Base-by-base conservation (phyloP, 2,329 filamentous ascomycete genomes). In the Huntiella abstrusa region DNA sequence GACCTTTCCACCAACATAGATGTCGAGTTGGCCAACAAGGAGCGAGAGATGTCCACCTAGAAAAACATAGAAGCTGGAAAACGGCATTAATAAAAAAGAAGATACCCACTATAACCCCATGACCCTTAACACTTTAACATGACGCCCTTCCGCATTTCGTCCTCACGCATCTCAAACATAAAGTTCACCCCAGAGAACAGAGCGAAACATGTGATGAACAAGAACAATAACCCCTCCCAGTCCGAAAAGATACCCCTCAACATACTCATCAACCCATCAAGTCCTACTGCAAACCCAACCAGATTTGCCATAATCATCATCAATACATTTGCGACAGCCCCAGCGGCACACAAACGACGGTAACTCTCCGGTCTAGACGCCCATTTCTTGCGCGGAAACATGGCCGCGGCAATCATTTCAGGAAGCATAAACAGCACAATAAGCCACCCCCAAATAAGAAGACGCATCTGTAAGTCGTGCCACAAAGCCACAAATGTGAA, bases 401-500 rank as follows among this genome's bases (percentile, higher is more conserved):
- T 49, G 35, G 75, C 65, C 0, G 68, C 67, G 0, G 77, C 85
- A 5, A 82, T 64, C 54, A 88, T 74, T 65, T 98, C 91, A 0
- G 91, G 91, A 5, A 95, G 60, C 60, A 98, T 84, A 62, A 98
- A 98, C 17, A 96, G 64, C 0, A 92, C 87, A 52, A 98, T 77
- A 35, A 98, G 70, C 91, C 91, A 98, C 22, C 91, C 88, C 91
- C 91, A 98, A 60, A 93, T 80, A 32, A 98, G 70, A 35, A 98
- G 68, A 7, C 81, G 75, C 28, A 96, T 72, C 62, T 93, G 80
- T 56, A 98, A 93, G 56, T 98, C 91, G 62, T 98, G 91, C 91
- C 91, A 98, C 22, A 98, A 68, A 0, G 91, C 92, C 17, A 98
- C 91, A 56, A 98, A 98, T 0, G 86, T 95, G 59, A 98, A 98